Base-by-base conservation (phyloP, 345 rosid species). In the Eucalyptus curtisii region DNA sequence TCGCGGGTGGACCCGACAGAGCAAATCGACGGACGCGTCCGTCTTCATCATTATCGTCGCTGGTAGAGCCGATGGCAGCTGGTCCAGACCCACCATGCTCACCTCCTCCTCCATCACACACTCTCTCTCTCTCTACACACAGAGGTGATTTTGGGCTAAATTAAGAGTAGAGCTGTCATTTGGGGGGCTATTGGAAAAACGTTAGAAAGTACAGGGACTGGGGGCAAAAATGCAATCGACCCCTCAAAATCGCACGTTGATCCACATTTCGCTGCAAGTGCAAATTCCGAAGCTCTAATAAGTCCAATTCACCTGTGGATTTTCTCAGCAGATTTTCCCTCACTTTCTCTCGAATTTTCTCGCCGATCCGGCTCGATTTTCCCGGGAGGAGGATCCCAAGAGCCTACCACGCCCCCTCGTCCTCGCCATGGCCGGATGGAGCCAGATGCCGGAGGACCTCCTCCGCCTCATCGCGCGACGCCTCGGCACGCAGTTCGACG, bases 381-480 rank as follows among this genome's bases (percentile, higher is more conserved):
- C 15, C 27, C 13, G 27, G 68, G 7, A 61, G 66, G 7, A 10
- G 8, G 7, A 37, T 76, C 82, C 15, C 12, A 25, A 11, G 47
- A 20, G 45, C 82, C 81, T 31, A 42, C 33, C 33, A 10, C 27
- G 30, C 61, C 20, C 59, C 11, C 64, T 49, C 89, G 11, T 14
- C 14, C 31, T 68, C 13, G 9, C 86, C 42, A 95, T 95, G 99
- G 95, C 93, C 16, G 96, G 92, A 79, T 98, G 99, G 99, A 81
- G 94, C 49, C 90, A 89, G 48, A 92, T 97, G 16, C 99, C 98
- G 8, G 90, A 89, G 88, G 99, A 98, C 66, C 97, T 98, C 87
- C 85, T 97, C 14, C 91, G 91, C 86, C 91, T 89, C 33, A 95
- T 96, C 88, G 90, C 95, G 52, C 92, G 92, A 48, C 89, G 88